Conservation (phyloP, 1,139 yeast genomes). For the Candida glucosophila region DNA sequence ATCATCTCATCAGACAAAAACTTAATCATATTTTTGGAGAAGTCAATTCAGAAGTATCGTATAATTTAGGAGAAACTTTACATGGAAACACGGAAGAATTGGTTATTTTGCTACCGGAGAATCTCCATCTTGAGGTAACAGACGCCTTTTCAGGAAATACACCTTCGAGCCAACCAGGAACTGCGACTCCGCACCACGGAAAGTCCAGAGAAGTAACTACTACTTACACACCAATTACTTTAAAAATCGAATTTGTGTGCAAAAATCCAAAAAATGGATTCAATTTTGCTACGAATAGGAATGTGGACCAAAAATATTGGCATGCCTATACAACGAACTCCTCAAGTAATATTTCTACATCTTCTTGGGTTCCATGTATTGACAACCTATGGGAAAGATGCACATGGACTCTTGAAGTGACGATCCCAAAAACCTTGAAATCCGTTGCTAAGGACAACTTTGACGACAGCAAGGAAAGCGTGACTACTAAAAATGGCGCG, state of each 20-base stretch:
- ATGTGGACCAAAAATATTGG: slow-evolving; percentile 43
- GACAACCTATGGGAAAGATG: slow-evolving; percentile 84
- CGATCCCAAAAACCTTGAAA: slow-evolving; percentile 71
- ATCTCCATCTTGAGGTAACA: slow-evolving; percentile 53
- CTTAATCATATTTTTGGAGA: slow-evolving; percentile 56
- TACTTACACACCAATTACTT: slow-evolving; percentile 61
- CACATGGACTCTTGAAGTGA: slow-evolving; percentile 86
- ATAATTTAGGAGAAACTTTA: slow-evolving; percentile 8
- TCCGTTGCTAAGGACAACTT: no score
- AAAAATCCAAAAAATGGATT: slow-evolving; percentile 70
- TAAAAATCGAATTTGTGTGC: slow-evolving; percentile 61
- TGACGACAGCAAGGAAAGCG: slow-evolving; percentile 11
- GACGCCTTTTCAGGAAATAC: slow-evolving; percentile 37
- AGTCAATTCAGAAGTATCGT: slow-evolving; percentile 26
- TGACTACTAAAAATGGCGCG: slow-evolving; percentile 6
- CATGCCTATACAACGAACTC: slow-evolving; percentile 82
- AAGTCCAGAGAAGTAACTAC: slow-evolving; percentile 21
- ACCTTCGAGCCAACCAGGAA: slow-evolving; percentile 32
- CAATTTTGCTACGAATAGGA: slow-evolving; percentile 56
- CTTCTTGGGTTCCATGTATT: slow-evolving; percentile 95
- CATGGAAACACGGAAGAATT: slow-evolving; percentile 63
- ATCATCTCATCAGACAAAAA: slow-evolving; percentile 56
- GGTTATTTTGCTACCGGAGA: slow-evolving; percentile 62
- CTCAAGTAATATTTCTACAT: slow-evolving; percentile 71
- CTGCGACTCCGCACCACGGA: slow-evolving; percentile 31